These are phyloP conservation scores for Harringtonia lauricola DNA, from an alignment of 2,329 filamentous ascomycete species.

Conservation along the genomic window DNA sequence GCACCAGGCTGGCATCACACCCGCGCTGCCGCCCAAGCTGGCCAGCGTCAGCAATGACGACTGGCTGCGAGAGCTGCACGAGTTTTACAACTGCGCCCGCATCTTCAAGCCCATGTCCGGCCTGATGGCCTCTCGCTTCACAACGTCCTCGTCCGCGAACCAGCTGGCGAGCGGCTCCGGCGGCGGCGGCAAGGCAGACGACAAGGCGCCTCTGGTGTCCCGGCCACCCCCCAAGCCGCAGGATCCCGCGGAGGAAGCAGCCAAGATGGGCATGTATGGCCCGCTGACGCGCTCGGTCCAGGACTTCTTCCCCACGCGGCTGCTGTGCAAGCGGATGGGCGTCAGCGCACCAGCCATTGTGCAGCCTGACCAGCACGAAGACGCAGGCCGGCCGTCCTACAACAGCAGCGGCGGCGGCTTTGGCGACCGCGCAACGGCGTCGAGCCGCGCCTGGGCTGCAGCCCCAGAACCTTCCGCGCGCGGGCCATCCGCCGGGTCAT, in stretches of 20 bases:
- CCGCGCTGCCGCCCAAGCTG: conserved; percentile 40
- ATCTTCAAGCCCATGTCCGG: conserved; percentile 90
- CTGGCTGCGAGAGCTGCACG: conserved; percentile 66
- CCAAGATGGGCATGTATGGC: conserved; percentile 86
- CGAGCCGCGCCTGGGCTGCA: neutral
- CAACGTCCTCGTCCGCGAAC: conserved; percentile 45
- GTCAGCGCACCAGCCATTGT: conserved; percentile 67
- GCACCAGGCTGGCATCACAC: conserved; percentile 53
- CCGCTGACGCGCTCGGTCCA: conserved; percentile 64
- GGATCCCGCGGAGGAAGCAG: conserved; percentile 77
- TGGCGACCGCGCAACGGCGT: no score
- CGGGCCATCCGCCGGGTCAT: neutral
- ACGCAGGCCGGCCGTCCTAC: neutral
- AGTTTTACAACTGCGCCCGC: conserved; percentile 56
- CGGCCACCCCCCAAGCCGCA: conserved; percentile 44
- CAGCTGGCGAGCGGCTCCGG: neutral
- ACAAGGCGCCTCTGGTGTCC: conserved; percentile 26
- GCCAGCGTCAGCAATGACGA: conserved; percentile 48
- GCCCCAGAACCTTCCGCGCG: no score
- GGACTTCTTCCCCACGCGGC: conserved; percentile 67
- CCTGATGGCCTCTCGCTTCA: conserved; percentile 89
- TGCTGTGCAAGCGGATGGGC: conserved; percentile 93
- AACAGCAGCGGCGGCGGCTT: neutral
- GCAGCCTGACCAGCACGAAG: conserved; percentile 35
- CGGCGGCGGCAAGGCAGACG: conserved; percentile 10